phyloP scores from a whole-genome alignment of 768 basidiomycete genomes.

The Suillus luteus region DNA sequence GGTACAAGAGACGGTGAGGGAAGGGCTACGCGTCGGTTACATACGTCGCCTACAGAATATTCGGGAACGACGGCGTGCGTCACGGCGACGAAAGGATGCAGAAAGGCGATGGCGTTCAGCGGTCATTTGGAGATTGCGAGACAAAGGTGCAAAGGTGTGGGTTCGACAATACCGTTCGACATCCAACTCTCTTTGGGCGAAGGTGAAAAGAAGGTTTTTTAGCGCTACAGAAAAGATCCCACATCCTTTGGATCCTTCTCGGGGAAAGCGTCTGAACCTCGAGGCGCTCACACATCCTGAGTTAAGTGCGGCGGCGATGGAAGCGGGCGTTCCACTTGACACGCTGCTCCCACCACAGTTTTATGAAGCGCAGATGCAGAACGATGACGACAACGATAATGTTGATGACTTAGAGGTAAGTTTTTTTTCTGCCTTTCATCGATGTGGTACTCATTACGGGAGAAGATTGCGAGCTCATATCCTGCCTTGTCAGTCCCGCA shows the following conservation, averaged over 20 bases:
- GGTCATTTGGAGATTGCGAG: slow-evolving; percentile 63
- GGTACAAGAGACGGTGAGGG: slow-evolving; percentile 70
- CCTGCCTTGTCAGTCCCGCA: slow-evolving; percentile 14
- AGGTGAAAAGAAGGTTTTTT: slow-evolving; percentile 16
- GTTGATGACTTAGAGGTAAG: slow-evolving; percentile 2
- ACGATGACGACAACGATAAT: background rate
- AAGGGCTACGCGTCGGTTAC: slow-evolving; percentile 69
- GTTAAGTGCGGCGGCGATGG: slow-evolving; percentile 63
- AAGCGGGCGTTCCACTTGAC: slow-evolving; percentile 63
- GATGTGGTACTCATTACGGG: background rate
- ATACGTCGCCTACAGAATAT: slow-evolving; percentile 52
- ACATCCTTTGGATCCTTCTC: slow-evolving; percentile 19
- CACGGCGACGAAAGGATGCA: slow-evolving; percentile 45
- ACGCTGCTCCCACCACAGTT: slow-evolving; percentile 48
- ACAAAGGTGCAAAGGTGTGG: slow-evolving; percentile 53
- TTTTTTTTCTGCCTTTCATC: background rate
- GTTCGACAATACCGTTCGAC: slow-evolving; percentile 28
- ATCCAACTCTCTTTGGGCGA: slow-evolving; percentile 15
- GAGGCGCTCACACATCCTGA: slow-evolving; percentile 51
- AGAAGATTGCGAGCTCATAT: slow-evolving; percentile 5
- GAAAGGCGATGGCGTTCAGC: slow-evolving; percentile 59
- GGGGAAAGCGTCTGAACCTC: slow-evolving; percentile 63
- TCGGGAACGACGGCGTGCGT: slow-evolving; percentile 47
- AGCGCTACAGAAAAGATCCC: slow-evolving; percentile 14
- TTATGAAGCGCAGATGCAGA: slow-evolving; percentile 22